Evolutionary conservation across 805 yeast species (phyloP), one percentile per base, ranked within the genome.

Genomic region (Peterozyma xylosa): DNA sequence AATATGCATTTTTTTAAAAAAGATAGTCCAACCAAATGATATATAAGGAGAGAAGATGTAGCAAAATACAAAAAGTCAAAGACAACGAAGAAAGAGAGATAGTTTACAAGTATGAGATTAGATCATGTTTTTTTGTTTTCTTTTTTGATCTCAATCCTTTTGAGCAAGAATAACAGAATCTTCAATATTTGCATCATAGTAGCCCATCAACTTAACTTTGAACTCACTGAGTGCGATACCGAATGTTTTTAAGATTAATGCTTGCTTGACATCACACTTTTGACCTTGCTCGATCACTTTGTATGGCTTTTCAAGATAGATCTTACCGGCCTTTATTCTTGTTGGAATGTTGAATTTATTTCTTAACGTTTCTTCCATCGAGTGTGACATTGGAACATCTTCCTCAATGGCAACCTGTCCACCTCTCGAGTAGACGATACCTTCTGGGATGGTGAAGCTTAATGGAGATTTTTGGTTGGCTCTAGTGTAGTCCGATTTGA

Each of bases 361-460:
- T 72, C 99, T 84, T 58, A 93, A 65, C 35, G 96, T 87, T 56
- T 89, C 87, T 66, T 93, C 99, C 67, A 95, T 74, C 5, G 98
- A 88, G 62, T 93, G 99, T 11, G 95, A 83, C 86, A 93, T 82
- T 54, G 97, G 96, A 16, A 93, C 89, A 63, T 93, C 99, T 51
- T 93, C 98, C 59, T 89, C 97, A 18, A 62, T 66, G 30, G 96
- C 74, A 42, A 90, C 69, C 66, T 87, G 95, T 17, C 99, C 99
- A 56, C 96, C 99, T 61, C 96, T 82, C 16, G 98, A 86, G 63
- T 88, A 90, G 9, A 93, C 82, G 42, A 88, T 74, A 39, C 99
- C 99, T 48, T 73, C 88, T 29, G 99, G 98, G 45, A 93, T 74
- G 5, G 78, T 74, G 66, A 93, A 90, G 41, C 85, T 78, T 48